Base-by-base conservation (phyloP, 106 monocot genomes). In the Allium fistulosum region DNA sequence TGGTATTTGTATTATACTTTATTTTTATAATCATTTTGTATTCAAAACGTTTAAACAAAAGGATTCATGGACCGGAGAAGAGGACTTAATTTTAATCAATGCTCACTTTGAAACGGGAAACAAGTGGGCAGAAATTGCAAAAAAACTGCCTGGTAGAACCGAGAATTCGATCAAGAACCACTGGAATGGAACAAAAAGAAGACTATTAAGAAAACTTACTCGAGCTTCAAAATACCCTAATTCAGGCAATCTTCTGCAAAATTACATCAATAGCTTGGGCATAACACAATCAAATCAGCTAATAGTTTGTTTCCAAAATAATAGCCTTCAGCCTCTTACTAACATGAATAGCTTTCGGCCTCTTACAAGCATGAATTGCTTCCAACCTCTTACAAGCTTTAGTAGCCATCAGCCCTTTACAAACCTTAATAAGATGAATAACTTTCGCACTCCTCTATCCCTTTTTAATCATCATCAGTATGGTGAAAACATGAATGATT, bases 141-240 rank as follows among this genome's bases (percentile, higher is more conserved):
- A 88, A 71, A 17, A 63, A 26, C 85, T 95, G 12, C 85, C 94
- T 0, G 94, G 94, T 3, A 76, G 94, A 50, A 95, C 88, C 4
- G 94, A 95, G 58, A 95, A 95, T 77, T 85, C 88, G 49, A 85
- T 95, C 53, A 91, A 94, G 75, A 94, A 95, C 77, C 94, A 85
- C 57, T 94, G 94, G 93, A 94, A 94, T 57, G 87, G 90, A 14
- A 94, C 86, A 61, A 90, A 84, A 78, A 67, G 94, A 11, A 63
- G 87, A 26, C 87, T 80, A 77, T 49, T 81, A 27, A 75, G 86
- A 7, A 58, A 79, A 53, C 57, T 74, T 15, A 52, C 51, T 67
- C 2, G 8, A 17, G 10, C 2, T 2, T n/a, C 4, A 17, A 85
- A 68, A 62, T 62, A 74, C 57, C 75, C 78, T 46, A 72, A 77